phyloP scores from a whole-genome alignment of 1,284 basidiomycete genomes.

The Puccinia triticina region DNA sequence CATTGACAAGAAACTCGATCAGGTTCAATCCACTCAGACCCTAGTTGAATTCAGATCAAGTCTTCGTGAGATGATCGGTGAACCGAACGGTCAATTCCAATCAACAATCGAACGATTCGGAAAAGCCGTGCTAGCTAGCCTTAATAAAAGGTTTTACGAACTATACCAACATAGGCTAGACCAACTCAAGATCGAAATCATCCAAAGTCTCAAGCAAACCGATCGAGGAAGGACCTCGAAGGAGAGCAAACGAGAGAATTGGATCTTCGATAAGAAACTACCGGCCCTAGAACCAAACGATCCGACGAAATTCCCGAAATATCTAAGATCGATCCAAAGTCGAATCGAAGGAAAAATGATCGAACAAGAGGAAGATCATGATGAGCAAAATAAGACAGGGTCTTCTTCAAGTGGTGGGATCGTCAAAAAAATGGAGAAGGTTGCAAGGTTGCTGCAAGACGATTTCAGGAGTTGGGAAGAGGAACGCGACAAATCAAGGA shows the following conservation, averaged over 20 bases:
- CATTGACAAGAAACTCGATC: conserved; percentile 13
- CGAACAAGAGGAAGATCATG: conserved; percentile 12
- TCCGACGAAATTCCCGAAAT: conserved; percentile 25
- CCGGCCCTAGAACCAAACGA: conserved; percentile 15
- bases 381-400: background rate
- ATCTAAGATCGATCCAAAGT: conserved; percentile 21
- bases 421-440: conserved; percentile 11
- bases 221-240: background rate
- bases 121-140: background rate
- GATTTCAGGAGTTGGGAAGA: conserved; percentile 33
- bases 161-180: conserved; percentile 26
- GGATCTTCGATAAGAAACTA: conserved; percentile 16
- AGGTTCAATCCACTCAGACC: conserved; percentile 6
- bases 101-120: background rate
- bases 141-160: conserved; percentile 12
- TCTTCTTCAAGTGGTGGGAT: background rate
- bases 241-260: conserved; percentile 3
- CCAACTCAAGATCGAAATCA: conserved; percentile 14
- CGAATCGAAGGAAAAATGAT: conserved; percentile 29
- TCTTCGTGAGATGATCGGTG: background rate
- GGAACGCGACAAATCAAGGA: background rate
- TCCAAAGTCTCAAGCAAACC: conserved; percentile 1
- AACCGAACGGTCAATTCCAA: background rate
- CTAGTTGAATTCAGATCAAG: conserved; percentile 21
- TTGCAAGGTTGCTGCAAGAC: conserved; percentile 16